Conservation (phyloP, 2,329 filamentous ascomycete genomes). For the Paraphaeosphaeria sporulosa region DNA sequence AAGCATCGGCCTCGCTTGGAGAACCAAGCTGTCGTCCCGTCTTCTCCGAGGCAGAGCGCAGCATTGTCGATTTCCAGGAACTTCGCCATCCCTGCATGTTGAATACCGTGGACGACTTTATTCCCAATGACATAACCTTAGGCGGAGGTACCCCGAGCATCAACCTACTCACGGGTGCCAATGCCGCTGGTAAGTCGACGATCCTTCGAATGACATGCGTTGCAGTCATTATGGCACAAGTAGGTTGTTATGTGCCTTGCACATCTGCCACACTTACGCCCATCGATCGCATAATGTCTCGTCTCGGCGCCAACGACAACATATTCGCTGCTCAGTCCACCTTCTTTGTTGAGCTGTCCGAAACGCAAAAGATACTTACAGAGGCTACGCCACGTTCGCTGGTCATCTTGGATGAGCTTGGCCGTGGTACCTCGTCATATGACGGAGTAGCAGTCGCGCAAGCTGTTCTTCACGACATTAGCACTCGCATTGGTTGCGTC, state of each 20-base stretch:
- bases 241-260: constrained; percentile 91
- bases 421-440: constrained; percentile 92
- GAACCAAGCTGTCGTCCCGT: constrained; percentile 85
- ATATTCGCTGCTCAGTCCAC: constrained; percentile 98
- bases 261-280: constrained; percentile 83
- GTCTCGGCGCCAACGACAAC: constrained; percentile 96
- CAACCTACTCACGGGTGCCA: constrained; percentile 90
- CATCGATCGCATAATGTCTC: constrained; percentile 97
- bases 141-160: constrained; percentile 85
- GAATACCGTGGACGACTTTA: constrained; percentile 89
- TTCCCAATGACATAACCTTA: constrained; percentile 90
- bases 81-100: constrained; percentile 95
- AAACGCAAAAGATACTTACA: constrained; percentile 96
- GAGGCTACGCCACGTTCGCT: constrained; percentile 93
- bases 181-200: constrained; percentile 96
- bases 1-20: constrained; percentile 83
- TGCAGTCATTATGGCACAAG: constrained; percentile 96
- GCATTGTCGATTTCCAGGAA: constrained; percentile 89
- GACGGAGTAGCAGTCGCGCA: constrained; percentile 97
- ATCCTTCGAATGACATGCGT: constrained; percentile 96
- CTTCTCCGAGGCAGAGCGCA: constrained; percentile 87
- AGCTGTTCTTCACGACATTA: constrained; percentile 94
- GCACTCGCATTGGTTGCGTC: constrained; percentile 88
- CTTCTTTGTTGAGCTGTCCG: constrained; percentile 96
- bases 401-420: constrained; percentile 95